Evolutionary conservation across 805 yeast species (phyloP), one percentile per base, ranked within the genome.

Genomic region (Starmerella stigmatis): DNA sequence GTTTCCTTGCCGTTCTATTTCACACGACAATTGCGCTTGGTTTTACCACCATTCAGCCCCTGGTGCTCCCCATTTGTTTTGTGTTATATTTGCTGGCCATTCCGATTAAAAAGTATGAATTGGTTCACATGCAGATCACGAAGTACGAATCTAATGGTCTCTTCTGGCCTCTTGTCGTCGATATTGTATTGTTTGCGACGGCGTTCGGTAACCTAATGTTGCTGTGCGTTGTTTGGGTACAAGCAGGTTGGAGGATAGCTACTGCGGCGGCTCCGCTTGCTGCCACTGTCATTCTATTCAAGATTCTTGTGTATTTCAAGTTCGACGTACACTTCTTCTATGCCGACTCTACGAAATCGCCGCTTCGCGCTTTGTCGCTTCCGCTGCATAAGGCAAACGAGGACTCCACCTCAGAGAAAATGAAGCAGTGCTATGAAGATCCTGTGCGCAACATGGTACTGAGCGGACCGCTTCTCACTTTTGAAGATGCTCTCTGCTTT

Each of bases 1-100:
- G 60, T 36, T 63, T 56, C 47, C 60, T 62, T 28, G 60, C 59
- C 60, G 38, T 57, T 4, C 47, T 62, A 26, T 65, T 65, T 43
- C 60, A 64, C 44, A 45, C 59, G 23, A 64, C 66, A 1, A 58
- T 65, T 41, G 67, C 63, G 2, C 52, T 65, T 4, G 59, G 63
- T 2, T 64, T 65, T 47, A 59, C 68, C 0, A 55, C 64, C 0
- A 59, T 65, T 34, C 69, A 65, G 53, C 69, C 69, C 3, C 51
- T 65, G 13, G 58, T 64, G 13, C 49, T 63, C 10, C 61, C 64
- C 4, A 54, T 62, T 15, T 46, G 60, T 17, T 57, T 62, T 4
- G 48, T 62, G 13, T 59, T 60, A 48, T 59, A 63, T 28, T 16
- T 46, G 8, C 30, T 64, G 9, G 63, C 63, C 23, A 42, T 55